These are phyloP conservation scores for Apiospora rasikravindrae DNA, from an alignment of 2,329 filamentous ascomycete species.

Conservation along the genomic window DNA sequence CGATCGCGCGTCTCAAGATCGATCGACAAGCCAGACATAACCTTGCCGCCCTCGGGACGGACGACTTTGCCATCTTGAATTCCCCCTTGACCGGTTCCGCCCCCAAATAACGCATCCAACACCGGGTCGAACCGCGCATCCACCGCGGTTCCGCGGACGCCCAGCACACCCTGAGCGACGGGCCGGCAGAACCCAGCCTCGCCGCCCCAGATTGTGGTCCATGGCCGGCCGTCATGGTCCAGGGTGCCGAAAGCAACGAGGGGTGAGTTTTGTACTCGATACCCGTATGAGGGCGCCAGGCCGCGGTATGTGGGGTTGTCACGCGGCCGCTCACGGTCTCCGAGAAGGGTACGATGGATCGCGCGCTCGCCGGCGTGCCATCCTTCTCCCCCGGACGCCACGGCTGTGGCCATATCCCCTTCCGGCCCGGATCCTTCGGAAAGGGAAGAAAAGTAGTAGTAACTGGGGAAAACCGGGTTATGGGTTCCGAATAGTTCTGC, in stretches of 20 bases:
- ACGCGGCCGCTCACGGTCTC: slow-evolving; percentile 49
- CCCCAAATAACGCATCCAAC: slow-evolving; percentile 63
- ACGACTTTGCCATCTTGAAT: slow-evolving; percentile 34
- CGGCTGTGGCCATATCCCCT: neutral
- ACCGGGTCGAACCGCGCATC: slow-evolving; percentile 73
- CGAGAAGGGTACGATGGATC: slow-evolving; percentile 65
- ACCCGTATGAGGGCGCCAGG: slow-evolving; percentile 64
- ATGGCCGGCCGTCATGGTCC: slow-evolving; percentile 68
- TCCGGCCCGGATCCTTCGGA: neutral
- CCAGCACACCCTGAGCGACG: slow-evolving; percentile 67
- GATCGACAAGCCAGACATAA: slow-evolving; percentile 59
- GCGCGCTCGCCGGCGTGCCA: slow-evolving; percentile 72
- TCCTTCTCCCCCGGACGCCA: neutral
- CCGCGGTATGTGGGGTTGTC: slow-evolving; percentile 72
- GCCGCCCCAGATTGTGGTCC: slow-evolving; percentile 83
- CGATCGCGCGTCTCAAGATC: slow-evolving; percentile 71
- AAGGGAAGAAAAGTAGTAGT: neutral
- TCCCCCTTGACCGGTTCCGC: slow-evolving; percentile 40
- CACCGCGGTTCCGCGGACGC: slow-evolving; percentile 61
- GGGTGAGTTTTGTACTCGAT: slow-evolving; percentile 65
- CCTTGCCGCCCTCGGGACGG: slow-evolving; percentile 44
- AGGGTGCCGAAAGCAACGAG: slow-evolving; percentile 76
- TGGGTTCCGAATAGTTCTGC: neutral
- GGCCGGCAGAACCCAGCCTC: slow-evolving; percentile 69
- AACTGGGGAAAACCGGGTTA: neutral